These are phyloP conservation scores for Mortierella hygrophila DNA, from an alignment of 192 early-diverging fungal species.

Conservation along the genomic window DNA sequence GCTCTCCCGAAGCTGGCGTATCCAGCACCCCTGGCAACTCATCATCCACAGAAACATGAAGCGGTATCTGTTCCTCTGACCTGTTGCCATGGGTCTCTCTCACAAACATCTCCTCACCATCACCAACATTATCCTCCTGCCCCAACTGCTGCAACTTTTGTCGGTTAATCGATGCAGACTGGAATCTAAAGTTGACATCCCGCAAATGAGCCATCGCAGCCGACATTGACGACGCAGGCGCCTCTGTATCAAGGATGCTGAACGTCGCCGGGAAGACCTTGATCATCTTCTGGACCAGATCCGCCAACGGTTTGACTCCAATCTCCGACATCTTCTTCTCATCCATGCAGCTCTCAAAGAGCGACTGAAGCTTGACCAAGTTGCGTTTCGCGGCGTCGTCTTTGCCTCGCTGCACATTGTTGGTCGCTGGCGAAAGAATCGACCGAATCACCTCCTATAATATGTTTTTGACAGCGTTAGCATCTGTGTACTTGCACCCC, in stretches of 20 bases:
- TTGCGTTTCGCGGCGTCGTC: constrained; percentile 63
- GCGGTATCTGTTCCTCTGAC: background rate
- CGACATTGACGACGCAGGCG: background rate
- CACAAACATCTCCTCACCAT: background rate
- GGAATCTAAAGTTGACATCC: background rate
- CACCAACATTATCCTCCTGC: background rate
- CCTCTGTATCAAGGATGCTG: constrained; percentile 33
- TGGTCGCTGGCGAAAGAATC: constrained; percentile 65
- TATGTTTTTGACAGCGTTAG: background rate
- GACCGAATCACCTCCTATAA: constrained; percentile 56
- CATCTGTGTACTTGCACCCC: background rate
- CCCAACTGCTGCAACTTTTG: background rate
- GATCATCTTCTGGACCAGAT: constrained; percentile 50
- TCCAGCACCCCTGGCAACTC: background rate
- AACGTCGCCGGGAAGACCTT: constrained; percentile 42
- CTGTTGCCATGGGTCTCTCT: too few relatives aligned
- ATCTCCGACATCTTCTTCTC: constrained; percentile 52
- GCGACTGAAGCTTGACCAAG: constrained; percentile 66
- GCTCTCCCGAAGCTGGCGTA: background rate
- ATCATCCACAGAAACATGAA: background rate
- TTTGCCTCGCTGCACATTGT: constrained; percentile 28
- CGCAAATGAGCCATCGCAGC: background rate
- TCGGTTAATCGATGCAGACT: background rate
- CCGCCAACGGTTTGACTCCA: constrained; percentile 56
- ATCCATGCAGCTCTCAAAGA: constrained; percentile 70